phyloP scores from a whole-genome alignment of 805 yeast genomes.

The Starmerella bombicola region DNA sequence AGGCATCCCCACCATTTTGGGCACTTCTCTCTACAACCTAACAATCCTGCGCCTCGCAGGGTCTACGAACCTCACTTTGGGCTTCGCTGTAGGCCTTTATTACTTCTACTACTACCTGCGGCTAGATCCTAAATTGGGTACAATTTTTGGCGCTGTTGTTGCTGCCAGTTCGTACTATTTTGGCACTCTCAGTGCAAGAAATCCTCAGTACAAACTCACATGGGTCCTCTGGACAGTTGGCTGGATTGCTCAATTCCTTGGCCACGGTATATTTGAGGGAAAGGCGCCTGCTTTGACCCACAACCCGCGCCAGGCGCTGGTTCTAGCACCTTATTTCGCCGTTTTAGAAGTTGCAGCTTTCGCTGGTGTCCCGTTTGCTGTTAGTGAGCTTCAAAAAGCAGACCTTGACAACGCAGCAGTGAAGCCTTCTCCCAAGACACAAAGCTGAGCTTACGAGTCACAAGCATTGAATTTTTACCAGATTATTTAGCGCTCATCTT shows the following conservation, averaged over 20 bases:
- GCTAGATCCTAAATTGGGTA: conserved; percentile 43
- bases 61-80: conserved; percentile 26
- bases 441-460: no score
- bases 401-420: conserved; percentile 1
- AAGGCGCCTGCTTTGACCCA: conserved; percentile 81
- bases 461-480: no score
- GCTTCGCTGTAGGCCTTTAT: conserved; percentile 34
- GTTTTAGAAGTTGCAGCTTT: conserved; percentile 60
- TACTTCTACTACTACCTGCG: conserved; percentile 48
- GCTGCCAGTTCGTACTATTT: conserved; percentile 24
- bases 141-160: conserved; percentile 34
- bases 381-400: conserved; percentile 8
- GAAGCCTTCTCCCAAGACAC: neutral
- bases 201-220: conserved; percentile 26
- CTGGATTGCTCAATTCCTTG: conserved; percentile 79
- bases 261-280: conserved; percentile 72
- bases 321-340: conserved; percentile 85
- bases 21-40: conserved; percentile 38
- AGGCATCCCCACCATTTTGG: conserved; percentile 68
- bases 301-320: conserved; percentile 69
- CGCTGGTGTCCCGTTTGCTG: conserved; percentile 39
- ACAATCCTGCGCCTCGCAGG: conserved; percentile 25
- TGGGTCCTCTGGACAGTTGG: conserved; percentile 38
- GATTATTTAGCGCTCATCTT: no score
- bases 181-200: conserved; percentile 24